Conservation (phyloP, 805 yeast genomes). For the Teunomyces tritomae region DNA sequence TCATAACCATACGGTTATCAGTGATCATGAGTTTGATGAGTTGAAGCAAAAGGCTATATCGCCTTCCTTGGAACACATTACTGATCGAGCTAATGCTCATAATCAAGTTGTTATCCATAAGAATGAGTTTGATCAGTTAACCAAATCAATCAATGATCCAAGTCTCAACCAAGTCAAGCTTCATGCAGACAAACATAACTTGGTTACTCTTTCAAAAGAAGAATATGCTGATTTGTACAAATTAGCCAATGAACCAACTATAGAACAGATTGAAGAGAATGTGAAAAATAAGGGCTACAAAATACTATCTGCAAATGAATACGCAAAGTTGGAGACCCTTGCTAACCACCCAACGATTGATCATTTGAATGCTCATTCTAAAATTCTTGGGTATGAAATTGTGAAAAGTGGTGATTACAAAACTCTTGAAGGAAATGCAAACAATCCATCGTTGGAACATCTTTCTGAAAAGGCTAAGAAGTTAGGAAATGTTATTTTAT, state of each 20-base stretch:
- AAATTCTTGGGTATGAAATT: constrained; percentile 8
- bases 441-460: constrained; percentile 19
- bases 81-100: constrained; percentile 4
- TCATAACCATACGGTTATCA: constrained; percentile 3
- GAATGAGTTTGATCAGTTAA: constrained; percentile 4
- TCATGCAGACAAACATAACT: constrained; percentile 33
- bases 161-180: constrained; percentile 30
- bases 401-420: constrained; percentile 11
- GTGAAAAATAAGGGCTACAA: constrained; percentile 19
- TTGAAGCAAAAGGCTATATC: constrained; percentile 11
- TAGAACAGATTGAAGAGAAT: constrained; percentile 12
- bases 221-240: constrained; percentile 33
- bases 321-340: constrained; percentile 9
- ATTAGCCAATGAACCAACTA: constrained; percentile 30
- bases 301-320: constrained; percentile 11
- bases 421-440: constrained; percentile 11
- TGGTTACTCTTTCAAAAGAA: constrained; percentile 27
- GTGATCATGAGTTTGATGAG: constrained; percentile 9
- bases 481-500: constrained; percentile 15
- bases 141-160: constrained; percentile 13
- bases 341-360: constrained; percentile 20
- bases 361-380: constrained; percentile 15
- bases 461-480: constrained; percentile 15
- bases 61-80: constrained; percentile 18
- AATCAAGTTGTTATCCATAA: constrained; percentile 8